These are phyloP conservation scores for Lizonia empirigonia DNA, from an alignment of 2,329 filamentous ascomycete species.

Conservation along the genomic window DNA sequence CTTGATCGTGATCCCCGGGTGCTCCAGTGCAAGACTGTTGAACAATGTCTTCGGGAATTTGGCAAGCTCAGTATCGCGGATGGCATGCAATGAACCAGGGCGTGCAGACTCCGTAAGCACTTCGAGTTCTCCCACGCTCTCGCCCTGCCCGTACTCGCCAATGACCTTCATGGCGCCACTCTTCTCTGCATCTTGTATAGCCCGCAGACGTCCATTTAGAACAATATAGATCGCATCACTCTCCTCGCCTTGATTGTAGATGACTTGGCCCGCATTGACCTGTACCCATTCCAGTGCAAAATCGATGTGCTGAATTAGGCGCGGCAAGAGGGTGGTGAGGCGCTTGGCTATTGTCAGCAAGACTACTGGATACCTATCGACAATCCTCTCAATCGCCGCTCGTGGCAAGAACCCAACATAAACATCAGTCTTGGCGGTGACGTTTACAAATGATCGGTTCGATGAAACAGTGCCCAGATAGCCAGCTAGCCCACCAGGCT, in stretches of 20 bases:
- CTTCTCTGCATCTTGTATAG: conserved; percentile 80
- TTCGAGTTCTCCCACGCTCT: conserved; percentile 95
- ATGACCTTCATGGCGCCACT: conserved; percentile 78
- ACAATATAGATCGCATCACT: conserved; percentile 99
- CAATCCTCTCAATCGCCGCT: conserved; percentile 83
- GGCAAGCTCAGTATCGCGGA: conserved; percentile 93
- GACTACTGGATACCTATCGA: conserved; percentile 90
- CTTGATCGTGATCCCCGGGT: conserved; percentile 97
- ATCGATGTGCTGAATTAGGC: conserved; percentile 92
- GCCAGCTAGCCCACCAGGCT: conserved; percentile 90
- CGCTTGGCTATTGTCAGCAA: conserved; percentile 95
- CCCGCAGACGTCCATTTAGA: conserved; percentile 85
- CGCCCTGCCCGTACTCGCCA: conserved; percentile 94
- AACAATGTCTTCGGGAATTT: conserved; percentile 96
- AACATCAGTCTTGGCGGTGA: conserved; percentile 96
- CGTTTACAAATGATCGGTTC: conserved; percentile 94
- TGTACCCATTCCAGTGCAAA: conserved; percentile 99
- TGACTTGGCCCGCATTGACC: conserved; percentile 90
- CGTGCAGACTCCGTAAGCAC: conserved; percentile 92
- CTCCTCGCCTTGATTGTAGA: conserved; percentile 91
- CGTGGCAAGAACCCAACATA: conserved; percentile 95
- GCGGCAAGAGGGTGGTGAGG: conserved; percentile 84
- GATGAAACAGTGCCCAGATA: conserved; percentile 95
- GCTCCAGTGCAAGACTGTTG: conserved; percentile 95
- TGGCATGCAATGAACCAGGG: conserved; percentile 91